Percentiles rank a stretch among this genome's conserved stretches.
phyloP scores from a whole-genome alignment of 106 monocot genomes.

The Dioscorea dumetorum region DNA sequence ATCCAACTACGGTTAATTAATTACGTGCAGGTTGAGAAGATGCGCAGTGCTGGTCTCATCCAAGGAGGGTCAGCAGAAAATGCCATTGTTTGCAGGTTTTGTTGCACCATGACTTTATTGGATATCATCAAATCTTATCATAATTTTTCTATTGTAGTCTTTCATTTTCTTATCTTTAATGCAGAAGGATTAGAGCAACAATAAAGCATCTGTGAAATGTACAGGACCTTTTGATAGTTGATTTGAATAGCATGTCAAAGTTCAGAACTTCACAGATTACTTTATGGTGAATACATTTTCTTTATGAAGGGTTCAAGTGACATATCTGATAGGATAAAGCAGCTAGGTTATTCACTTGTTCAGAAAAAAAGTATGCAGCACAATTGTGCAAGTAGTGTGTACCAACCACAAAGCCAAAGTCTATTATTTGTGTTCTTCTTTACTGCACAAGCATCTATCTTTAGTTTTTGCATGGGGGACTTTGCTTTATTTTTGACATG shows the following conservation, averaged over 20 bases:
- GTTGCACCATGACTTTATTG: neutral
- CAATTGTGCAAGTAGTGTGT: no score
- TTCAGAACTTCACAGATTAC: neutral
- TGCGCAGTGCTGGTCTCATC: constrained; percentile 63
- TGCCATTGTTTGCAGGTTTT: constrained; percentile 90
- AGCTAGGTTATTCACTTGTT: no score
- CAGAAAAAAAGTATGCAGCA: no score
- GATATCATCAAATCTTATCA: no score
- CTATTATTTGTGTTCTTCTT: no score
- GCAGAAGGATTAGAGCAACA: neutral
- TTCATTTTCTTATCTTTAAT: neutral
- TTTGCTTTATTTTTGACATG: no score
- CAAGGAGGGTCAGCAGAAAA: constrained; percentile 79
- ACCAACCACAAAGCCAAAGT: no score
- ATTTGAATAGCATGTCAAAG: neutral
- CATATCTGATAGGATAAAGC: no score
- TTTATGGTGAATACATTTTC: neutral
- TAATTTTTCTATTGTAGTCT: neutral
- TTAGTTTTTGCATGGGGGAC: no score
- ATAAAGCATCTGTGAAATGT: neutral
- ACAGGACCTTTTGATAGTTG: neutral
- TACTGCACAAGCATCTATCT: no score
- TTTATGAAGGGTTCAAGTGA: no score
- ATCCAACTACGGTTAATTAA: no score
- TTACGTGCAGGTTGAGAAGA: constrained; percentile 44